Evolutionary conservation across 345 rosid species (phyloP).

Genomic region (Euphorbia lathyris): DNA sequence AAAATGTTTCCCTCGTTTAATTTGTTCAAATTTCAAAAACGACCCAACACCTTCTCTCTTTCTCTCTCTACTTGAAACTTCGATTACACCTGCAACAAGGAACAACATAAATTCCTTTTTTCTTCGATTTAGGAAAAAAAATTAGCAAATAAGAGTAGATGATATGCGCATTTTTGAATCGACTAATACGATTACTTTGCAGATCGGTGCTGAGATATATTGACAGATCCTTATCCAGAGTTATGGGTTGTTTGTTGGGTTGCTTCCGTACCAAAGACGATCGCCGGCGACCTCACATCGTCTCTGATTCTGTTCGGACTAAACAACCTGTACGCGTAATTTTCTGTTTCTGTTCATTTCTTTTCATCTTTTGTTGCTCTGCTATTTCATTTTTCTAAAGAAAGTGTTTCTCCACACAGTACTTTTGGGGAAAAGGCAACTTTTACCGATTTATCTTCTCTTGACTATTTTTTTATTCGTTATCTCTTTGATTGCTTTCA

Average conservation of each 20-base stretch:
- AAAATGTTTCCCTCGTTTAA: constrained; percentile 37
- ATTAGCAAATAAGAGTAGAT: not conserved
- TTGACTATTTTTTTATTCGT: not conserved
- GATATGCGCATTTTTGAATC: constrained; percentile 50
- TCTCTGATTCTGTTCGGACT: constrained; percentile 31
- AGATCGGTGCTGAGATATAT: constrained; percentile 35
- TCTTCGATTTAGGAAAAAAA: not conserved
- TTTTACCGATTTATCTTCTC: not conserved
- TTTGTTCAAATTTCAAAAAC: constrained; percentile 42
- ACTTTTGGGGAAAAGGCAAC: not conserved
- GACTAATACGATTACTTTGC: constrained; percentile 28
- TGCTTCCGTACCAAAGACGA: constrained; percentile 65
- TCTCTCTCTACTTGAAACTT: not conserved
- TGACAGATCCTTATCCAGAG: constrained; percentile 32
- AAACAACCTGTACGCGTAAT: constrained; percentile 33
- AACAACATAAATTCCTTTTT: not conserved
- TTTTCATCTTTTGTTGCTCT: constrained; percentile 6
- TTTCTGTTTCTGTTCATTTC: constrained; percentile 1
- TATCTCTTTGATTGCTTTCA: not conserved
- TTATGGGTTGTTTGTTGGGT: constrained; percentile 78
- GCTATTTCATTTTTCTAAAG: not conserved
- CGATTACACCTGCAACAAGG: not conserved
- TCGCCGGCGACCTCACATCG: constrained; percentile 29
- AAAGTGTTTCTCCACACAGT: not conserved
- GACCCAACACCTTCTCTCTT: constrained; percentile 29